Conservation (phyloP, 148 eudicot genomes). For the Gaultheria prostrata region DNA sequence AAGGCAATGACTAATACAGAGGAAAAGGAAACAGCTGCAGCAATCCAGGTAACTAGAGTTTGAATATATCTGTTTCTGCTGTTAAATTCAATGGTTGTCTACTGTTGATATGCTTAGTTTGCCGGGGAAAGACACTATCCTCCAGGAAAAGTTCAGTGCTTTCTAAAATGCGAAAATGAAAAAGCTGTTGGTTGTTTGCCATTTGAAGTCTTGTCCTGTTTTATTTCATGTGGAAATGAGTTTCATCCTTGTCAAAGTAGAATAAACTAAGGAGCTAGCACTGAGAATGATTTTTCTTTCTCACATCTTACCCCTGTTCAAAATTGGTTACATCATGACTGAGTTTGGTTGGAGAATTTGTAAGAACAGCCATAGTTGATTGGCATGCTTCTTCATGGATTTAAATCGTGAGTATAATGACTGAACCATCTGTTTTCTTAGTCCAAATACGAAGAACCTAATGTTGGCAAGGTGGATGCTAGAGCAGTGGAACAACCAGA, state of each 20-base stretch:
- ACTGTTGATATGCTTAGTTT: background rate
- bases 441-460: background rate
- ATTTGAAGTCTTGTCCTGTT: background rate
- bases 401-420: background rate
- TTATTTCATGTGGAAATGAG: background rate
- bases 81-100: background rate
- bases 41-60: background rate
- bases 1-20: constrained; percentile 11
- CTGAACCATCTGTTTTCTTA: background rate
- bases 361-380: background rate
- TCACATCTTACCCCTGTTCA: background rate
- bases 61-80: background rate
- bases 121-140: background rate
- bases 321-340: background rate
- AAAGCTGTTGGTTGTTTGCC: too few relatives aligned
- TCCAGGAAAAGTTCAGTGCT: too few relatives aligned
- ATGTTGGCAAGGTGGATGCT: background rate
- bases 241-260: background rate
- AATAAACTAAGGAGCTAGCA: background rate
- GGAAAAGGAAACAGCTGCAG: background rate
- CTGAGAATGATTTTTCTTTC: background rate
- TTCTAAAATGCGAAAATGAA: too few relatives aligned
- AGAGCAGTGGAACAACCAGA: background rate
- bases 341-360: background rate
- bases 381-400: background rate